Base-by-base conservation (phyloP, 768 basidiomycete genomes). In the Chalciporus piperatus region DNA sequence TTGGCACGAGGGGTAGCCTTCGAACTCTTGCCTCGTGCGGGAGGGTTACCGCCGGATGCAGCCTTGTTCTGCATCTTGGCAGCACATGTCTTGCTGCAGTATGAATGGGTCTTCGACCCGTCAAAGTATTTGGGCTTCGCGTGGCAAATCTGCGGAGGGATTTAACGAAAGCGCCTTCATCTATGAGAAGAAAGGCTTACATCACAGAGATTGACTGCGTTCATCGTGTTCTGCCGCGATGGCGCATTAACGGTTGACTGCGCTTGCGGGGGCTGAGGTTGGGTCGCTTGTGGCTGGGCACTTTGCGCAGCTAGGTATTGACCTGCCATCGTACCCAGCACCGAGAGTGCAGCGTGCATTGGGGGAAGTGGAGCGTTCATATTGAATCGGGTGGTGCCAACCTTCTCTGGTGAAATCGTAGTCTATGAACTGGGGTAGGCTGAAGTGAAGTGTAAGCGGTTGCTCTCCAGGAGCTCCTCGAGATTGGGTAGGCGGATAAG, bases 61-160 rank as follows among this genome's bases (percentile, higher is more conserved):
- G 58, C 56, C 60, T 59, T 59, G 51, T 57, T 65, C 72, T 71
- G 58, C 50, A 70, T 67, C 76, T 78, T 60, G n/a, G 81, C 78
- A 38, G 72, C 71, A 59, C 83, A 85, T 6, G 74, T 75, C 69
- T 80, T 84, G 59, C 80, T 70, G 57, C 83, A 85, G 57, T 76
- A 85, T 0, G 77, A 73, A 61, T 83, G 82, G 5, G 74, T 76
- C 61, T 77, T 81, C 42, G 64, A 69, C 12, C 81, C 80, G 52
- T 84, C 83, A 56, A 72, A 71, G 59, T 77, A 76, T 57, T 80
- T 85, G 20, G 82, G 81, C 44, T 78, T 75, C 30, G 70, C 55
- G 51, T 80, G 77, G 60, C 84, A 86, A 38, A 73, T 70, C 84
- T 85, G 45, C 19, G 52, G 54, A 37, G 43, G 28, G 38, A 25